Percentiles rank a stretch among this genome's conserved stretches.
phyloP scores from a whole-genome alignment of 23 red algal species.

The Gracilaria gracilis region DNA sequence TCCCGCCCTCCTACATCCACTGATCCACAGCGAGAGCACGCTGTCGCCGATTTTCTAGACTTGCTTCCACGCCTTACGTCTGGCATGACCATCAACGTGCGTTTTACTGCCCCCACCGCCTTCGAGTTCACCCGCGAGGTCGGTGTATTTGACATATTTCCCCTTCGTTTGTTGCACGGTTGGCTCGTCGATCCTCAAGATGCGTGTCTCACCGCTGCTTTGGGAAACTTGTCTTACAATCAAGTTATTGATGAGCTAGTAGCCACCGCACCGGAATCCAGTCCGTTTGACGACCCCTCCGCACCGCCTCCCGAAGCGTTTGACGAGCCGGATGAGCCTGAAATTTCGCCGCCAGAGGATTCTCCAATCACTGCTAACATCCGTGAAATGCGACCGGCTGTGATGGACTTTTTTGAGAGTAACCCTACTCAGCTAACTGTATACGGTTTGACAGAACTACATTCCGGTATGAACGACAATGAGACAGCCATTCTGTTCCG shows the following conservation, averaged over 20 bases:
- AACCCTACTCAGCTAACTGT: constrained; percentile 78
- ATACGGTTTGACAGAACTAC: constrained; percentile 76
- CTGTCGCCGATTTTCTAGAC: constrained; percentile 77
- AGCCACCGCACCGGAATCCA: constrained; percentile 6
- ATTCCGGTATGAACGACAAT: constrained; percentile 59
- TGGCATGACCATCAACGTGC: constrained; percentile 84
- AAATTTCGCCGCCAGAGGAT: neutral
- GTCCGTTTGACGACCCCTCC: constrained; percentile 6
- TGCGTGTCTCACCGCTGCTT: constrained; percentile 16
- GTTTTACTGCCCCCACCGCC: constrained; percentile 58
- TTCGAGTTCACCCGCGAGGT: constrained; percentile 87
- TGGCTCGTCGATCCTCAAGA: constrained; percentile 87
- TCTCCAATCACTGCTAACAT: constrained; percentile 18
- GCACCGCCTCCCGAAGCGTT: constrained; percentile 53
- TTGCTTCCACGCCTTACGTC: constrained; percentile 67
- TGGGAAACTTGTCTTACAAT: constrained; percentile 78
- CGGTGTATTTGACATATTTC: constrained; percentile 78
- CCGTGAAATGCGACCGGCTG: constrained; percentile 36
- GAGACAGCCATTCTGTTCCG: constrained; percentile 90
- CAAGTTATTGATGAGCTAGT: constrained; percentile 73
- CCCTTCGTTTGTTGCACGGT: constrained; percentile 86
- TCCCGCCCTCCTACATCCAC: neutral
- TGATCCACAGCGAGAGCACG: constrained; percentile 47
- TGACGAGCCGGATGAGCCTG: constrained; percentile 17
- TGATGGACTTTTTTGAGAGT: constrained; percentile 77